Evolutionary conservation across 2,329 filamentous ascomycete genomes (phyloP), one percentile per base, ranked within the genome.

Genomic region (Orbilia quercus): DNA sequence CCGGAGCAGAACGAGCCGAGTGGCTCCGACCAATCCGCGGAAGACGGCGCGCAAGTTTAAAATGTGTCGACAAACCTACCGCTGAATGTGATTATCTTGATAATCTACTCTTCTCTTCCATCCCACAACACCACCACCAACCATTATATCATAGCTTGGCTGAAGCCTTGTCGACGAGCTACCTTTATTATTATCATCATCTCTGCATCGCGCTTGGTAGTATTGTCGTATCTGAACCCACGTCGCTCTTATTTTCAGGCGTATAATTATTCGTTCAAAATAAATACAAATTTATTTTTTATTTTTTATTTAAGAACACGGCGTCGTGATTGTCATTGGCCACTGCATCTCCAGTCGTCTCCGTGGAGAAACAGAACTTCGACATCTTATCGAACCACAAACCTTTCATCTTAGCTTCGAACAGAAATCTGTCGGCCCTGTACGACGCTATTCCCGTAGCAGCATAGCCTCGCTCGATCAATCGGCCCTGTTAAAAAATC

Each of bases 1-100:
- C 63, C 28, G 28, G 28, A 4, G 51, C 5, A 18, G 38, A 23
- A 34, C 58, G 51, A 53, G 63, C 63, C 63, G 63, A 67, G 25
- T 67, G 44, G 42, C 44, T 67, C 53, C 63, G 63, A 58, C 50
- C 34, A 53, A 34, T 18, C n/a, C 48, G 1, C 16, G 11, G 45
- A n/a, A 9, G 18, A 18, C 45, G 7, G 23, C 12, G 28, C 36
- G 4, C 5, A 34, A 6, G 31, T 40, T 1, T 36, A 22, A 50
- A 28, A 28, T 11, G 18, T 28, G n/a, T 47, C 51, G 28, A 31
- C 28, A 9, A 31, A 9, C 28, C 28, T 9, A 31, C 28, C 28
- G 28, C 28, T 9, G 34, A 6, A 22, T 42, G n/a, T 22, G 67
- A 72, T 72, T 42, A 72, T 72, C 67, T 23, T 12, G 67, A 72